A percentile compares a stretch with the other conserved stretches of the same genome.
phyloP scores from a whole-genome alignment of 306 rosid genomes.

The Begonia fuchsioides region DNA sequence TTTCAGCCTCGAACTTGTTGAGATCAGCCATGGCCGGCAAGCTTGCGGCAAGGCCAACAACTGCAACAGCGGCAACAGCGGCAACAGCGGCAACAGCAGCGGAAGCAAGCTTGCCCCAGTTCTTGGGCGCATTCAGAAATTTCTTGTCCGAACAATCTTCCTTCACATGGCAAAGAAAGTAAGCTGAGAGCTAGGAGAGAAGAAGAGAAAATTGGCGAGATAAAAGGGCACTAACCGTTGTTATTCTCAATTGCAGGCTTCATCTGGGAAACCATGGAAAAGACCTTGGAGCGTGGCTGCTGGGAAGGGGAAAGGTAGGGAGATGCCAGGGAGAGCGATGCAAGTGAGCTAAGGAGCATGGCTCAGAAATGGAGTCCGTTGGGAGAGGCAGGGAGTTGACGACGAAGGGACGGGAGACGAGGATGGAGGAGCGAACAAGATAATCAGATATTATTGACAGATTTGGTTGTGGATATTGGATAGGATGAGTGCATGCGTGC shows the following conservation, averaged over 20 bases:
- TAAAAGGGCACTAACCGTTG: slow-evolving; percentile 12
- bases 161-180: slow-evolving; percentile 17
- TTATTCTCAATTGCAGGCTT: slow-evolving; percentile 11
- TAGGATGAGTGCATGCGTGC: slow-evolving; percentile 6
- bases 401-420: neutral
- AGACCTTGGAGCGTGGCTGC: slow-evolving; percentile 19
- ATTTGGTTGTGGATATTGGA: slow-evolving; percentile 3
- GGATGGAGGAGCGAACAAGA: too few relatives aligned
- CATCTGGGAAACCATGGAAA: slow-evolving; percentile 20
- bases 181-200: neutral
- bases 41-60: slow-evolving; percentile 42
- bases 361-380: slow-evolving; percentile 6
- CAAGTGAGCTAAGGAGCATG: slow-evolving; percentile 45
- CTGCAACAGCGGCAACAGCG: slow-evolving; percentile 46
- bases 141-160: slow-evolving; percentile 22
- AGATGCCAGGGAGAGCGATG: slow-evolving; percentile 29
- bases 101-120: slow-evolving; percentile 41
- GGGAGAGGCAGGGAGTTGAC: neutral
- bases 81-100: slow-evolving; percentile 48
- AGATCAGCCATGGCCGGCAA: slow-evolving; percentile 80
- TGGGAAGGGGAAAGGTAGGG: slow-evolving; percentile 20
- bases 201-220: neutral
- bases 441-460: too few relatives aligned
- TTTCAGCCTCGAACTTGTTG: slow-evolving; percentile 65
- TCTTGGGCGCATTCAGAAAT: slow-evolving; percentile 15